These are phyloP conservation scores for Ceratobasidium sp. DNA, from an alignment of 1,284 basidiomycete genomes.

Conservation along the genomic window DNA sequence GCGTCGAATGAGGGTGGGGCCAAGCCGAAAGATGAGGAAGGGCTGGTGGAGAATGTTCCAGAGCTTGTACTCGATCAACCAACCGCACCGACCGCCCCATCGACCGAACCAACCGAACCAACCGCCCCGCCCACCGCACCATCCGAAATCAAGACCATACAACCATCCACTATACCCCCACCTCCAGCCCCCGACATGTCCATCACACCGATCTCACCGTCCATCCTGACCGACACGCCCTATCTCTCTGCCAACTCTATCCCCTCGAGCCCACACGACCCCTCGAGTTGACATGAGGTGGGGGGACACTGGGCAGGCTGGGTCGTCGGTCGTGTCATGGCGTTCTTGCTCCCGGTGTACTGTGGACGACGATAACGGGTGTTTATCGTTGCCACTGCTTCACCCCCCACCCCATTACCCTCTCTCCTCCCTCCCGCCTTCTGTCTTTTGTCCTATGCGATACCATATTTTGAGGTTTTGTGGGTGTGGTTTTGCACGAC, in stretches of 20 bases:
- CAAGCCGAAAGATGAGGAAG: neutral
- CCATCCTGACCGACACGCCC: constrained; percentile 18
- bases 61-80: constrained; percentile 19
- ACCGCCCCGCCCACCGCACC: neutral
- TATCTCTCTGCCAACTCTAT: constrained; percentile 25
- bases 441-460: neutral
- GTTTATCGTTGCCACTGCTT: neutral
- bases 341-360: constrained; percentile 31
- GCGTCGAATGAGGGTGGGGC: neutral
- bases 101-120: neutral
- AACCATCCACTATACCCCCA: too few relatives aligned
- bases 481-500: neutral
- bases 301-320: constrained; percentile 13
- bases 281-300: constrained; percentile 33
- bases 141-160: too few relatives aligned
- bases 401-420: neutral
- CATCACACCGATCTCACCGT: neutral
- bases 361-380: constrained; percentile 19
- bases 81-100: neutral
- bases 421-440: neutral
- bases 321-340: constrained; percentile 13
- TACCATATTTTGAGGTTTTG: neutral
- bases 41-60: neutral
- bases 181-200: neutral
- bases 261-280: constrained; percentile 4